These are phyloP conservation scores for Taphrina confusa DNA, from an alignment of 1,139 yeast genomes.

Conservation along the genomic window DNA sequence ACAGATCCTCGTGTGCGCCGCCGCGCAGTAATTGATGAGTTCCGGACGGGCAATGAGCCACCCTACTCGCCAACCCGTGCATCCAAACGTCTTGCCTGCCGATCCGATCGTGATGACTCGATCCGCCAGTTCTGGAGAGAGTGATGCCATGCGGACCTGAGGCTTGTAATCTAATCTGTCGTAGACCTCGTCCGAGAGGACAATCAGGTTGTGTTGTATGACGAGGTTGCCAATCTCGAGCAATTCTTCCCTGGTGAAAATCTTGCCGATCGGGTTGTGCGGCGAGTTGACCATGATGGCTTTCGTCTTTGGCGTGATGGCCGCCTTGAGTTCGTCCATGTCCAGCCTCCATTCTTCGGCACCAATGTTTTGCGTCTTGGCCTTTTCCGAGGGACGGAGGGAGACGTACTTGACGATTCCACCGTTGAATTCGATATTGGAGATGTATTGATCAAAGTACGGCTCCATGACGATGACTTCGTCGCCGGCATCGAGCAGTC, in stretches of 20 bases:
- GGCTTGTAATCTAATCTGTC: conserved; percentile 76
- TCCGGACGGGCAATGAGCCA: conserved; percentile 90
- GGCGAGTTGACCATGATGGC: conserved; percentile 88
- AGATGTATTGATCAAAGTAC: conserved; percentile 91
- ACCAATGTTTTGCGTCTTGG: conserved; percentile 56
- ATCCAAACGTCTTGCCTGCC: conserved; percentile 96
- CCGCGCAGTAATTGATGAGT: conserved; percentile 73
- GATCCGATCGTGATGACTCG: conserved; percentile 90
- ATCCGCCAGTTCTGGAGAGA: conserved; percentile 73
- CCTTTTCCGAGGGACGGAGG: conserved; percentile 77
- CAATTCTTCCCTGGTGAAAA: conserved; percentile 74
- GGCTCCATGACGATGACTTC: conserved; percentile 98
- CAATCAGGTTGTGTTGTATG: conserved; percentile 74
- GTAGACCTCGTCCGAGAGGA: conserved; percentile 91
- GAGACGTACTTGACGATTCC: conserved; percentile 86
- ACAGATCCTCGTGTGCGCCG: conserved; percentile 77
- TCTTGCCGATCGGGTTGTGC: conserved; percentile 94
- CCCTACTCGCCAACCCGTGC: conserved; percentile 98
- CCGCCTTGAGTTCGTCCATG: conserved; percentile 68
- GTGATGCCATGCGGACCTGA: conserved; percentile 81
- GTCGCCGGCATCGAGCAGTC: conserved; percentile 81
- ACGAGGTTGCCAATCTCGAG: conserved; percentile 74
- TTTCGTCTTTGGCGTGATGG: conserved; percentile 74
- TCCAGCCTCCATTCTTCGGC: conserved; percentile 89
- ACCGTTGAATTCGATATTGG: conserved; percentile 90